These are phyloP conservation scores for Aspergillus clavatus DNA, from an alignment of 2,329 filamentous ascomycete species.

Conservation along the genomic window DNA sequence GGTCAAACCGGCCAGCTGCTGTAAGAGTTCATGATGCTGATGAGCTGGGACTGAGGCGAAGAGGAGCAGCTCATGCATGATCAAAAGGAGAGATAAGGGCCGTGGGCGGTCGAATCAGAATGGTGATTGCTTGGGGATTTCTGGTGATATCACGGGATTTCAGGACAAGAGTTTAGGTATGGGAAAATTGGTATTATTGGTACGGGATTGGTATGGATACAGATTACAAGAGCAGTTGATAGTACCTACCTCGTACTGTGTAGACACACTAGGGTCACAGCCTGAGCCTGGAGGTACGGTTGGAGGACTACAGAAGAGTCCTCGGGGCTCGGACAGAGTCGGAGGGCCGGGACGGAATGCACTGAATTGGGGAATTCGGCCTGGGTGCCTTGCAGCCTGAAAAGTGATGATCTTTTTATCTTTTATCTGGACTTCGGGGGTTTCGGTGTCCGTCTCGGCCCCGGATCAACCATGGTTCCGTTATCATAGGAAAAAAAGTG, in stretches of 20 bases:
- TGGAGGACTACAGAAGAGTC: no score
- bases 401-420: background rate
- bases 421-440: background rate
- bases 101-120: conserved; percentile 6
- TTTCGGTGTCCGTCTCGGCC: no score
- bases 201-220: no score
- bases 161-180: no score
- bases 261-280: no score
- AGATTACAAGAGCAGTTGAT: no score
- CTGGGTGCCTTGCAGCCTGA: background rate
- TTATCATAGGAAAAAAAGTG: no score
- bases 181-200: no score
- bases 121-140: background rate
- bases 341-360: background rate
- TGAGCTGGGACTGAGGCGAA: conserved; percentile 54
- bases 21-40: conserved; percentile 57
- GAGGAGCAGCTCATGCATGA: conserved; percentile 60
- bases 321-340: background rate
- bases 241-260: no score
- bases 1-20: conserved; percentile 57
- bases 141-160: background rate
- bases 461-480: background rate
- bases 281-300: no score
- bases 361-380: background rate
- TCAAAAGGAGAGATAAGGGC: conserved; percentile 4